Evolutionary conservation across 495 filamentous ascomycete genomes (phyloP).

Genomic region (Jackrogersella multiformis): DNA sequence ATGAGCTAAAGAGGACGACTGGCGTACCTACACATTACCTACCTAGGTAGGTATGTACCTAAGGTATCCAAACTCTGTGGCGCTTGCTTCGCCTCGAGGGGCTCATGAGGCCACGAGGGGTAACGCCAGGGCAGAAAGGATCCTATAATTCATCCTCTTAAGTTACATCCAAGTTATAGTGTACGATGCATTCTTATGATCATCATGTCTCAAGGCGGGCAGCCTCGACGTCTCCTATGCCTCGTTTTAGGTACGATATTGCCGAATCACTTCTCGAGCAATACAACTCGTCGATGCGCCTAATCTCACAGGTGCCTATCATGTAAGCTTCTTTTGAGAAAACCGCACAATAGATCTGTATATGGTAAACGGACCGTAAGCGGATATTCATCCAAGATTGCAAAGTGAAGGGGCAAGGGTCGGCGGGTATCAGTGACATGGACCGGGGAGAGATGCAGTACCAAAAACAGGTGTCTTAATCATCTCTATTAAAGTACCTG

Average conservation of each 20-base stretch:
- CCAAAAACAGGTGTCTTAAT: slow-evolving; percentile 18
- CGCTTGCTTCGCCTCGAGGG: neutral
- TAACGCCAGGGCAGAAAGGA: neutral
- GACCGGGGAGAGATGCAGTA: slow-evolving; percentile 16
- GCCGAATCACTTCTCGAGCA: slow-evolving; percentile 9
- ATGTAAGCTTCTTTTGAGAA: no score
- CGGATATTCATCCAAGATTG: slow-evolving; percentile 43
- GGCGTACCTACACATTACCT: no score
- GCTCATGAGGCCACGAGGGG: neutral
- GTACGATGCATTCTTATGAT: slow-evolving; percentile 12
- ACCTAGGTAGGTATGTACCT: no score
- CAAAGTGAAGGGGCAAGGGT: slow-evolving; percentile 29
- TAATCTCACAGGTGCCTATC: slow-evolving; percentile 19
- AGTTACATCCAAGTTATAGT: neutral
- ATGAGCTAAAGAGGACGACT: neutral
- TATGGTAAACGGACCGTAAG: slow-evolving; percentile 33
- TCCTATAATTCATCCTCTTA: neutral
- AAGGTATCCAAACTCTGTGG: neutral
- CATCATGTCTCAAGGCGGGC: slow-evolving; percentile 4
- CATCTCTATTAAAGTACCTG: slow-evolving; percentile 19
- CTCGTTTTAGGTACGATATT: neutral
- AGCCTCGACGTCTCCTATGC: neutral
- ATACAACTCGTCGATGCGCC: slow-evolving; percentile 2
- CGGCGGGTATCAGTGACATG: slow-evolving; percentile 31
- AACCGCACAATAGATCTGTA: no score